Evolutionary conservation across 164 flowering plant species (phyloP).

Genomic region (Berberis vulgaris): DNA sequence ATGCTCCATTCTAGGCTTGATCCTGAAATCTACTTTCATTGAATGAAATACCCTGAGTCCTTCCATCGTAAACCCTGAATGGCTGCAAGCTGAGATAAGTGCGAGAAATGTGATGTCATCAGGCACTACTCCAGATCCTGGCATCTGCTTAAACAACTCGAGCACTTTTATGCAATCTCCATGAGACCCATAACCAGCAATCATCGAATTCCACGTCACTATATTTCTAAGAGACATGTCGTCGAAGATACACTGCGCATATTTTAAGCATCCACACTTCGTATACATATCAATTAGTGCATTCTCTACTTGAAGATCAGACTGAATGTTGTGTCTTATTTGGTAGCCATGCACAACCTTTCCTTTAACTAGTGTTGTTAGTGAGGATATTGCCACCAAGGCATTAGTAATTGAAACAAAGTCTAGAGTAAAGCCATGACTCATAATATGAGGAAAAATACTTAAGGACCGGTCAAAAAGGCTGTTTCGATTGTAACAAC

Average conservation of each 20-base stretch:
- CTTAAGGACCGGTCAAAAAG: conserved; percentile 31
- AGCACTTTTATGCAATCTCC: conserved; percentile 37
- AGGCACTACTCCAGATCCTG: conserved; percentile 22
- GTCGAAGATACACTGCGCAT: conserved; percentile 27
- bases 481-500: conserved; percentile 32
- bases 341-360: conserved; percentile 41
- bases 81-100: conserved; percentile 54
- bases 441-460: conserved; percentile 29
- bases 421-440: conserved; percentile 32
- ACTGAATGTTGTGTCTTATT: conserved; percentile 25
- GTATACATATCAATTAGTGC: conserved; percentile 49
- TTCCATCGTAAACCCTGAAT: conserved; percentile 41
- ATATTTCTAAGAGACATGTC: conserved; percentile 25
- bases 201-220: conserved; percentile 54
- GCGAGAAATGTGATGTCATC: conserved; percentile 47
- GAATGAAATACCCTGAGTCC: conserved; percentile 33
- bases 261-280: conserved; percentile 42
- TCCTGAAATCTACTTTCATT: conserved; percentile 32
- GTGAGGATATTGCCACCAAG: conserved; percentile 37
- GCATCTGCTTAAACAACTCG: conserved; percentile 35
- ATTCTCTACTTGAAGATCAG: conserved; percentile 39
- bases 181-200: conserved; percentile 51
- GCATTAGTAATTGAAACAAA: conserved; percentile 35
- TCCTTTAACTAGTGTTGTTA: conserved; percentile 38
- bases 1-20: conserved; percentile 49